Percentiles rank a stretch among this genome's conserved stretches.
Conservation (phyloP, 108 stramenopile genomes). For the Cyclotella distinguenda region DNA sequence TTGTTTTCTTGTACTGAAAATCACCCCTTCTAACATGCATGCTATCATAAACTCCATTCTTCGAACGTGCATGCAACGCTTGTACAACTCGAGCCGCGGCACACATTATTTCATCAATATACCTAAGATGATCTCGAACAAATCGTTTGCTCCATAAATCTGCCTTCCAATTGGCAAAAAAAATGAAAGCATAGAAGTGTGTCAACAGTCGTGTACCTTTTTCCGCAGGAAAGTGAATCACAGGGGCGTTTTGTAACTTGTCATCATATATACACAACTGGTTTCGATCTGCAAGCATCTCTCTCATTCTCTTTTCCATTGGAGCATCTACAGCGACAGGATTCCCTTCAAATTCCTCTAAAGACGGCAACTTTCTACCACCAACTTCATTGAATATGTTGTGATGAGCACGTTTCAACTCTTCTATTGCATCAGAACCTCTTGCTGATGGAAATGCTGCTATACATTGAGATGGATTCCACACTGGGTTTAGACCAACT, state of each 20-base stretch:
- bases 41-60: constrained; percentile 61
- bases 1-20: constrained; percentile 50
- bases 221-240: constrained; percentile 67
- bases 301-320: constrained; percentile 60
- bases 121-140: constrained; percentile 64
- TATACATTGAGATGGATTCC: constrained; percentile 70
- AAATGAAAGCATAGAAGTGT: constrained; percentile 85
- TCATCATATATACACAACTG: constrained; percentile 74
- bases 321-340: constrained; percentile 63
- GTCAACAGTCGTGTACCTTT: constrained; percentile 59
- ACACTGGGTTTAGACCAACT: constrained; percentile 56
- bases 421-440: constrained; percentile 49
- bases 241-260: constrained; percentile 54
- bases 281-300: constrained; percentile 63
- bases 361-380: constrained; percentile 25
- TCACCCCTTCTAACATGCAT: constrained; percentile 86
- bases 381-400: constrained; percentile 26
- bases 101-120: constrained; percentile 80
- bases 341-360: constrained; percentile 42
- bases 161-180: constrained; percentile 78
- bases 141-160: constrained; percentile 77
- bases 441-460: constrained; percentile 68
- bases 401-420: constrained; percentile 42
- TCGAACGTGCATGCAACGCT: constrained; percentile 46
- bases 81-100: constrained; percentile 76